Evolutionary conservation across 352 stramenopile species (phyloP), one percentile per base, ranked within the genome.

Genomic region (Phytopythium ostracodes): DNA sequence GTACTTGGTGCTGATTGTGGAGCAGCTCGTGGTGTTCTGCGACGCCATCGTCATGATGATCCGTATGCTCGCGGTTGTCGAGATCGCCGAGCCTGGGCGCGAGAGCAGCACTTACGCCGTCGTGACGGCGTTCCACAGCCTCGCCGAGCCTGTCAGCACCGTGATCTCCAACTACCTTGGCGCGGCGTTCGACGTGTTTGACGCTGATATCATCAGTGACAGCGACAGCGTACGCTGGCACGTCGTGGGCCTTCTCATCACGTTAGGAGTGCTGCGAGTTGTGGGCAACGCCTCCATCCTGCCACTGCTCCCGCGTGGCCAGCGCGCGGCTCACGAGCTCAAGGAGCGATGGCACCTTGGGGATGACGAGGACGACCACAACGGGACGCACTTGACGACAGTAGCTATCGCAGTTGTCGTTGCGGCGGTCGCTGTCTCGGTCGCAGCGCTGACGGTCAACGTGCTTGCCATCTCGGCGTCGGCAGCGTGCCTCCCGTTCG

Each of bases 91-190:
- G 55, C 70, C 81, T 8, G 80, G 81, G 1, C 79, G 84, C n/a
- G 85, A 94, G 63, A 90, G 81, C 63, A 84, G 81, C 25, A 89
- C 80, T 6, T 94, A 94, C 61, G 79, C 75, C 4, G 66, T 92
- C 20, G 72, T 92, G 50, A 94, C 85, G 52, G 91, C 83, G 1
- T 75, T 88, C 15, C 80, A 84, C 73, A 94, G 91, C 62, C 75
- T 92, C 29, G 81, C 82, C 6, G 74, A 82, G 12, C 86, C 84
- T 6, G 74, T 91, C 20, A 76, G 81, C 33, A 78, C 65, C 12
- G 68, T 79, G 17, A 49, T 84, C 9, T 88, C 72, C 22, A 92
- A 92, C 47, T 63, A 72, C 20, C 63, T 91, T n/a, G 79, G 79
- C 42, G 62, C 77, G 1, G 61, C 64, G 0, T 91, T 92, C 44